Base-by-base conservation (phyloP, 1,284 basidiomycete species). In the Boletus chippewaensis region DNA sequence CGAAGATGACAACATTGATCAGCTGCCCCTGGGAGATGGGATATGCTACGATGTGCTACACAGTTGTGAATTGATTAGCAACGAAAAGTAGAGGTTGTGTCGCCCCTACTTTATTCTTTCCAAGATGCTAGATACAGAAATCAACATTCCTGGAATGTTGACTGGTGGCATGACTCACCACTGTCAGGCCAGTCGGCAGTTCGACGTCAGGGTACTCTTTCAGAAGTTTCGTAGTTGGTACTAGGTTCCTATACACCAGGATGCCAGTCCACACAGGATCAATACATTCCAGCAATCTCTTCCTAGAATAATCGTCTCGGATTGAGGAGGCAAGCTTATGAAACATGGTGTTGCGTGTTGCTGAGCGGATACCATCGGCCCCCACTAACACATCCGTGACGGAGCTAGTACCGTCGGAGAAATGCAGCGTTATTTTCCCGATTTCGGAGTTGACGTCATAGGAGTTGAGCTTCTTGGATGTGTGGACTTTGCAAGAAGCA, bases 41-140 rank as follows among this genome's bases (percentile, higher is more conserved):
- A 59, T 72, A 78, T 3, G 68, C 59, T 1, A 76, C 70, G 5
- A 76, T 49, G 59, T 77, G 70, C 76, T 77, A 49, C 8, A n/a
- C 9, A n/a, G n/a, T n/a, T 18, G 35, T 36, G 7, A 9, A 36
- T 36, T 9, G 15, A 4, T 53, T 35, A 51, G 41, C 34, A 11
- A 12, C 11, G n/a, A 31, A 20, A 32, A n/a, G n/a, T 11, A 16
- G 1, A 28, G 24, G 7, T 38, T 59, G 32, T 29, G 9, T 40
- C 0, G 0, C 4, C 71, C 74, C 40, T 29, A 75, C 75, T 50
- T 71, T 70, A 46, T 71, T 62, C 51, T 69, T 73, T 22, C 74
- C 75, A 13, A 72, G 58, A 53, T 75, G 73, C 75, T 78, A 47
- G 13, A 40, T 34, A 34, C 20, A 32, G 4, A 4, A 36, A 26